Percentiles rank a stretch among this genome's conserved stretches.
phyloP scores from a whole-genome alignment of 2,329 filamentous ascomycete species.

The Botrytis fragariae region DNA sequence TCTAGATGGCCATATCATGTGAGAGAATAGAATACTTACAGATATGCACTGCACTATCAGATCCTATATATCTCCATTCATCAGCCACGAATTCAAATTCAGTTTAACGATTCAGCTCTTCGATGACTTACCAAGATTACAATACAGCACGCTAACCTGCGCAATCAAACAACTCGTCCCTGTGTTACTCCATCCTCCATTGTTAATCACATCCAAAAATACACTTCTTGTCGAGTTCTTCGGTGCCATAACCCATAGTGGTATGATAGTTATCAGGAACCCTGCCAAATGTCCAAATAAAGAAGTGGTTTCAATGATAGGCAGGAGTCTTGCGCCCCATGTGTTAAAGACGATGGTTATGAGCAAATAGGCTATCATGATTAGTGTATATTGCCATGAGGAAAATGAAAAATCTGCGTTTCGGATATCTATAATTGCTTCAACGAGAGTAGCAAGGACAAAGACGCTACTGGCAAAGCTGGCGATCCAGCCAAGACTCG shows the following conservation, averaged over 20 bases:
- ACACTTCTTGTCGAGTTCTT: slow-evolving; percentile 34
- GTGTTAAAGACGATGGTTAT: slow-evolving; percentile 47
- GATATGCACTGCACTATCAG: slow-evolving; percentile 40
- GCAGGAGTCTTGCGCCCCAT: slow-evolving; percentile 41
- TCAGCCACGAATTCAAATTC: not conserved
- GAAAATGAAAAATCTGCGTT: slow-evolving; percentile 39
- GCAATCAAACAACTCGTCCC: slow-evolving; percentile 41
- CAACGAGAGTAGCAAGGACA: slow-evolving; percentile 46
- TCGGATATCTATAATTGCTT: slow-evolving; percentile 42
- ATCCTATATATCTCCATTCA: slow-evolving; percentile 13
- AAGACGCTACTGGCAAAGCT: slow-evolving; percentile 44
- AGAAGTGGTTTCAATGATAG: slow-evolving; percentile 45
- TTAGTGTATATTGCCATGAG: slow-evolving; percentile 45
- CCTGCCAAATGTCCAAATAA: slow-evolving; percentile 46
- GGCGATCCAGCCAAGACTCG: slow-evolving; percentile 47
- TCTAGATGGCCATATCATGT: not conserved
- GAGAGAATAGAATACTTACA: slow-evolving; percentile 24
- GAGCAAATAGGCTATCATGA: slow-evolving; percentile 44
- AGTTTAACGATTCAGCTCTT: not conserved
- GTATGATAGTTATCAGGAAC: slow-evolving; percentile 45
- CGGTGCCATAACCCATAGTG: slow-evolving; percentile 39
- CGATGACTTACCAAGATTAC: slow-evolving; percentile 34
- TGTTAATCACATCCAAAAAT: slow-evolving; percentile 38
- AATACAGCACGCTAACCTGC: slow-evolving; percentile 36
- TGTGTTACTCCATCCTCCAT: slow-evolving; percentile 38